phyloP scores from a whole-genome alignment of 1,139 yeast species.

The Pichia inconspicua region DNA sequence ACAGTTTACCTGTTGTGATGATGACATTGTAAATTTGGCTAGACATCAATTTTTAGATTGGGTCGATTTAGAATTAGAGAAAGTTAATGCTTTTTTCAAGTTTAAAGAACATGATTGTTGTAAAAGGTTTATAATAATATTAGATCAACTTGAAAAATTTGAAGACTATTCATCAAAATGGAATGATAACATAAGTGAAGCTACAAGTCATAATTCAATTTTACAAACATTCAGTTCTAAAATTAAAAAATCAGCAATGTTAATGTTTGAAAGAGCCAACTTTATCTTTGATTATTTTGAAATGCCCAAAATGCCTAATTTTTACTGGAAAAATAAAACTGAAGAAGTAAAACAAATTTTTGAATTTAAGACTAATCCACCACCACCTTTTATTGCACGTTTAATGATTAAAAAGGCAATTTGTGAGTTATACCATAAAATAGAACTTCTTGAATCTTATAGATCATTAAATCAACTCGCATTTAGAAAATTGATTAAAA shows the following conservation, averaged over 20 bases:
- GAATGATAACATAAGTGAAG: neutral
- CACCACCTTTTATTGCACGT: constrained; percentile 66
- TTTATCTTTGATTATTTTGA: constrained; percentile 38
- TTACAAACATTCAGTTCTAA: constrained; percentile 15
- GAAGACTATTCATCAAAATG: constrained; percentile 1
- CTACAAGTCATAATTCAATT: neutral
- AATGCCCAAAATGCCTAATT: constrained; percentile 51
- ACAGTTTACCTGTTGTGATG: constrained; percentile 14
- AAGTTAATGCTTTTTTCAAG: constrained; percentile 54
- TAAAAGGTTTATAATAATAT: constrained; percentile 52
- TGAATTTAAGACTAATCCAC: constrained; percentile 18
- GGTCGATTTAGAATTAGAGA: constrained; percentile 51
- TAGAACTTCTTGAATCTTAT: constrained; percentile 72
- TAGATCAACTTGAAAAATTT: constrained; percentile 60
- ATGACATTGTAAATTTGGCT: constrained; percentile 27
- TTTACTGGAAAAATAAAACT: constrained; percentile 32
- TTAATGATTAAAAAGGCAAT: constrained; percentile 71
- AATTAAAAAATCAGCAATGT: constrained; percentile 17
- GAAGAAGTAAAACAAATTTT: constrained; percentile 26
- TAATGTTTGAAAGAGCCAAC: constrained; percentile 25
- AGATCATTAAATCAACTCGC: constrained; percentile 78
- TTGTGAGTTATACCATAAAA: constrained; percentile 69
- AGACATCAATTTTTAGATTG: constrained; percentile 46
- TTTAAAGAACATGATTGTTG: constrained; percentile 55
- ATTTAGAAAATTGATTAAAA: constrained; percentile 79